phyloP scores from a whole-genome alignment of 805 yeast species.

The Wickerhamiella sergipiensis region DNA sequence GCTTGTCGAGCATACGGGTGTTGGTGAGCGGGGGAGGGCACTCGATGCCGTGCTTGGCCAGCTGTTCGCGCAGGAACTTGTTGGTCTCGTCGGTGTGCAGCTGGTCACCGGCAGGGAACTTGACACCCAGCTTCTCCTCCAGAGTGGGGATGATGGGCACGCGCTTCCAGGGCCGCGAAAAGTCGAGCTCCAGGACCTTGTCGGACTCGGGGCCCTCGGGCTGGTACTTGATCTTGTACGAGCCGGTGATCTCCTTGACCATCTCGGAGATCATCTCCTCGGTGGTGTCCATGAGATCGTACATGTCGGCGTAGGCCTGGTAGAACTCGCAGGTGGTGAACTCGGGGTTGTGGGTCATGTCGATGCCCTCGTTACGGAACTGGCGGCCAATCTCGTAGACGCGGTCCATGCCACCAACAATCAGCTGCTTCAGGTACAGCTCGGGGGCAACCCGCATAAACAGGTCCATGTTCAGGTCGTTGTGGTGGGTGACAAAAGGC shows the following conservation, averaged over 20 bases:
- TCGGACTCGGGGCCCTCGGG: slow-evolving; percentile 83
- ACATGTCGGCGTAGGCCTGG: slow-evolving; percentile 94
- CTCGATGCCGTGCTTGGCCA: slow-evolving; percentile 68
- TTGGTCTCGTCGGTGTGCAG: slow-evolving; percentile 91
- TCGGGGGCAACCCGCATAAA: slow-evolving; percentile 98
- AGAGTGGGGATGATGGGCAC: slow-evolving; percentile 92
- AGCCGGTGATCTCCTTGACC: slow-evolving; percentile 92
- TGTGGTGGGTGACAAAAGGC: slow-evolving; percentile 94
- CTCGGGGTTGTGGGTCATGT: slow-evolving; percentile 97
- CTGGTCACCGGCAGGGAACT: slow-evolving; percentile 91
- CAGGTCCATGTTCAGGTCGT: slow-evolving; percentile 91
- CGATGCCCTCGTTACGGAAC: slow-evolving; percentile 97
- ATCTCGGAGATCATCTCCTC: slow-evolving; percentile 88
- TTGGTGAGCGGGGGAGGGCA: slow-evolving; percentile 89
- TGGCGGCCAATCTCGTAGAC: slow-evolving; percentile 98
- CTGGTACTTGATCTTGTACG: slow-evolving; percentile 73
- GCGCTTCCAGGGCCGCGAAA: slow-evolving; percentile 97
- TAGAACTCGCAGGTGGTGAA: slow-evolving; percentile 98
- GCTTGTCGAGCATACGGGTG: slow-evolving; percentile 97
- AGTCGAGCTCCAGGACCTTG: slow-evolving; percentile 58
- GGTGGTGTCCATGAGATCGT: slow-evolving; percentile 82
- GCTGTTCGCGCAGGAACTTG: slow-evolving; percentile 67
- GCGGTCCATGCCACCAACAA: slow-evolving; percentile 96
- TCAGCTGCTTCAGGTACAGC: slow-evolving; percentile 87
- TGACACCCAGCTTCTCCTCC: slow-evolving; percentile 73